phyloP scores from a whole-genome alignment of 768 basidiomycete species.

The Boletus subparvulus region DNA sequence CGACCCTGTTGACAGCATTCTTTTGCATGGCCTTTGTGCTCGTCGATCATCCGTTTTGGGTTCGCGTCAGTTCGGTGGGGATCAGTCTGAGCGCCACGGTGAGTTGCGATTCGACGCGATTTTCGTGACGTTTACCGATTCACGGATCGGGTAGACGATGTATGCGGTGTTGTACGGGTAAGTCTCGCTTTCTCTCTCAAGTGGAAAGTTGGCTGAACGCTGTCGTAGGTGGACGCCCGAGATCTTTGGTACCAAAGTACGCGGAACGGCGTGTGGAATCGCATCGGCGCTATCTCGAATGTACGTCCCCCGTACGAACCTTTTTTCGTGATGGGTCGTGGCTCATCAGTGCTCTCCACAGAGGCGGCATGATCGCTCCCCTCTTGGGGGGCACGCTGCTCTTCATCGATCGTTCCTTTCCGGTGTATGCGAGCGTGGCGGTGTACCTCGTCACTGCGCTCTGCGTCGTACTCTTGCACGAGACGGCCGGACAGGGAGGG shows the following conservation, averaged over 20 bases:
- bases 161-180: conserved; percentile 83
- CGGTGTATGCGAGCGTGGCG: conserved; percentile 72
- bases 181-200: not conserved
- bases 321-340: too few relatives aligned
- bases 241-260: conserved; percentile 80
- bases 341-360: conserved; percentile 26
- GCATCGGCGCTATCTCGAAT: conserved; percentile 85
- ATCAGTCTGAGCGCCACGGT: conserved; percentile 73
- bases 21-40: conserved; percentile 71
- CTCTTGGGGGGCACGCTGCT: conserved; percentile 74
- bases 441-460: conserved; percentile 63
- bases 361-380: conserved; percentile 88
- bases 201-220: not conserved
- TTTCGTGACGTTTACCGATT: not conserved
- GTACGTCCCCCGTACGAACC: conserved; percentile 38
- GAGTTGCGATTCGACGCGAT: not conserved
- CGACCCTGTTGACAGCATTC: conserved; percentile 72
- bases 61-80: conserved; percentile 69
- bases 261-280: conserved; percentile 86
- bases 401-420: conserved; percentile 63
- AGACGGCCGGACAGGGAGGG: conserved; percentile 43
- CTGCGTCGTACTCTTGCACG: conserved; percentile 60
- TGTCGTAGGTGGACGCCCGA: conserved; percentile 71
- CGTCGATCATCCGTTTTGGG: conserved; percentile 54
- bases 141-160: conserved; percentile 54